Evolutionary conservation across 2,329 filamentous ascomycete species (phyloP), one percentile per base, ranked within the genome.

Genomic region (Huntiella savannae): DNA sequence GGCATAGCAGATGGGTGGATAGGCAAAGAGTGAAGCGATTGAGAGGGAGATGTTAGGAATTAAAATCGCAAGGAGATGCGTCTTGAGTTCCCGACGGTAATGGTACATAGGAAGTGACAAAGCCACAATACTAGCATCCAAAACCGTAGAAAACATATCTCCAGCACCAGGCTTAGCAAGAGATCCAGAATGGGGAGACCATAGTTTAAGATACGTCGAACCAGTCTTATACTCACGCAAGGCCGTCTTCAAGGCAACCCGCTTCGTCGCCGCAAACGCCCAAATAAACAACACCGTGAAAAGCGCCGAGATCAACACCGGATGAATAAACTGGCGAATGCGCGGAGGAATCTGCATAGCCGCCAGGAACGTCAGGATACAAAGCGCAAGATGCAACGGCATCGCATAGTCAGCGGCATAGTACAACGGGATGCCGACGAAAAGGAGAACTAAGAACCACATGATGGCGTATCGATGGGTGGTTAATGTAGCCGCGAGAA

Each of bases 41-140:
- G 70, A 67, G 38, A 77, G 58, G 4, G 60, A 53, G 4, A 74
- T 55, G 51, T 68, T 73, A 2, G 73, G 73, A 2, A 70, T 55
- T 4, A 71, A 59, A 47, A 77, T 75, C 36, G 67, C 63, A 36
- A 66, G 53, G 53, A 74, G 71, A 56, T 75, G 70, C 12, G 60
- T 56, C 16, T 61, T 60, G 11, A 77, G 63, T 58, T 77, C 71
- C 35, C 66, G 62, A 3, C 72, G 67, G 58, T 75, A 75, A 47
- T 69, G 67, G 55, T 70, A 76, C 70, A 77, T 77, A 0, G 73
- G 72, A 13, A 77, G 58, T 2, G 73, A 72, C 2, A 77, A 64
- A 1, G 70, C 64, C 0, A 77, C 69, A 51, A 77, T 77, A 50
- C 64, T 65, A 5, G 70, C 71, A 53, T 77, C 73, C 2, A 77